Evolutionary conservation across 2,329 filamentous ascomycete species (phyloP).

Genomic region (Aspergillus nomiae): DNA sequence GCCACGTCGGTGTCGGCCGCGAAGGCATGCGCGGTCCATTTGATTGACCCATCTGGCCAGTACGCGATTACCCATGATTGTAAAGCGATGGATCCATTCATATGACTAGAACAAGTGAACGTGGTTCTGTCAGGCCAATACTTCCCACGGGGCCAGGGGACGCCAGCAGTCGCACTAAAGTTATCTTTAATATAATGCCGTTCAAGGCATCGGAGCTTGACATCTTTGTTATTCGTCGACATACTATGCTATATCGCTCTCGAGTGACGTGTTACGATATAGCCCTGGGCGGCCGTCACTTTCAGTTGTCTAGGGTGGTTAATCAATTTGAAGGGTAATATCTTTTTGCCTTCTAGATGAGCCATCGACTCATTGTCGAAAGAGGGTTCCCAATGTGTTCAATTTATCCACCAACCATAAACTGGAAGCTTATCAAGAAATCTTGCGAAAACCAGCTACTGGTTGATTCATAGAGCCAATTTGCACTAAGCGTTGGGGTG

Average conservation of each 20-base stretch:
- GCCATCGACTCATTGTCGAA: background rate
- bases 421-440: background rate
- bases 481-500: background rate
- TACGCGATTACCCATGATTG: slow-evolving; percentile 62
- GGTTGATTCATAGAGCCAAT: background rate
- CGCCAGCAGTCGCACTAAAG: slow-evolving; percentile 46
- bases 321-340: background rate
- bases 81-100: slow-evolving; percentile 30
- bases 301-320: background rate
- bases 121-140: slow-evolving; percentile 39
- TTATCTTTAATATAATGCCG: background rate
- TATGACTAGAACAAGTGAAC: slow-evolving; percentile 35
- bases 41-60: slow-evolving; percentile 63
- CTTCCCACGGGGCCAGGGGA: slow-evolving; percentile 47
- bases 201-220: background rate
- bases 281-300: background rate
- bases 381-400: background rate
- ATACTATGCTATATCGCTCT: background rate
- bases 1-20: slow-evolving; percentile 43
- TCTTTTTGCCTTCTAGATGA: background rate
- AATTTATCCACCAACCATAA: background rate
- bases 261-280: background rate
- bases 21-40: slow-evolving; percentile 63
- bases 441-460: background rate
- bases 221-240: background rate